Conservation (phyloP, 2,329 filamentous ascomycete genomes). For the Pleochaeta shiraiana region DNA sequence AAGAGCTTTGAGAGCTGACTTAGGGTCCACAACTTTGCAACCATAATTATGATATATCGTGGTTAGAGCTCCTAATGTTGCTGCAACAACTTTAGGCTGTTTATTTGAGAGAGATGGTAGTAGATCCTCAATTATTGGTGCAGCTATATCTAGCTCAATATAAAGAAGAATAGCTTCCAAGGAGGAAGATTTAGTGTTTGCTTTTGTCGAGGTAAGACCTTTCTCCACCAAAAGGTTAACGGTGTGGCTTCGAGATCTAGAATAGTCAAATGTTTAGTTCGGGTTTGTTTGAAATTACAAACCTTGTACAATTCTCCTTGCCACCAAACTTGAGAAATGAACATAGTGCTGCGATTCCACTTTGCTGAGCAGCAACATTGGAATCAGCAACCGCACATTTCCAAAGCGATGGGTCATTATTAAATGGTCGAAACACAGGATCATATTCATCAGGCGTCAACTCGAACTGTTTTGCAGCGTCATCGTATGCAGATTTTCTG, state of each 20-base stretch:
- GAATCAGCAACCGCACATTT: slow-evolving; percentile 84
- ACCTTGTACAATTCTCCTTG: slow-evolving; percentile 51
- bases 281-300: slow-evolving; percentile 11
- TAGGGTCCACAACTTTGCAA: slow-evolving; percentile 83
- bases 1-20: slow-evolving; percentile 67
- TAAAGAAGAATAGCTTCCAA: slow-evolving; percentile 74
- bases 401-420: slow-evolving; percentile 70
- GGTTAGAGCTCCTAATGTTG: slow-evolving; percentile 53
- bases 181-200: slow-evolving; percentile 70
- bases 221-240: slow-evolving; percentile 75
- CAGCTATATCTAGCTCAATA: slow-evolving; percentile 71
- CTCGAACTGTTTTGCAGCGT: slow-evolving; percentile 71
- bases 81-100: slow-evolving; percentile 70
- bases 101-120: slow-evolving; percentile 69
- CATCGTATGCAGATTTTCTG: slow-evolving; percentile 85
- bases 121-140: slow-evolving; percentile 75
- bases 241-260: slow-evolving; percentile 50
- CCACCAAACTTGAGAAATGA: slow-evolving; percentile 86
- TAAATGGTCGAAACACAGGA: slow-evolving; percentile 67
- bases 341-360: slow-evolving; percentile 71
- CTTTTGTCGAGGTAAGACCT: slow-evolving; percentile 66
- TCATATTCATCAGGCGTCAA: slow-evolving; percentile 67
- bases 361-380: slow-evolving; percentile 91
- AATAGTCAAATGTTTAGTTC: slow-evolving; percentile 5
- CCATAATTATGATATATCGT: slow-evolving; percentile 86